These are phyloP conservation scores for Alternaria sp. DNA, from an alignment of 2,329 filamentous ascomycete species.

Conservation along the genomic window DNA sequence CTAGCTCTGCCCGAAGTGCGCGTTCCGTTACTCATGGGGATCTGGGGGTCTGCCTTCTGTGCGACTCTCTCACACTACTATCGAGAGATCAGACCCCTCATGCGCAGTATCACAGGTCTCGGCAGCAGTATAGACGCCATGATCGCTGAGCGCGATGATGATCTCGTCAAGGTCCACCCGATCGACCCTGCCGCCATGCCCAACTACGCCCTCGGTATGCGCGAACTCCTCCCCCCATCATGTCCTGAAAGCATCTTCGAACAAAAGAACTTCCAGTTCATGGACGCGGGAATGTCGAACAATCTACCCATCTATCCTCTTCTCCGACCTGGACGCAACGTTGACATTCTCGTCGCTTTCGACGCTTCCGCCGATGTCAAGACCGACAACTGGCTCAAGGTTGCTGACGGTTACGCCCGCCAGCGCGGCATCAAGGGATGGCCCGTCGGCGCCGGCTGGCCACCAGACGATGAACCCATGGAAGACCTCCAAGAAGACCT, in stretches of 20 bases:
- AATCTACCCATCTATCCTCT: slow-evolving; percentile 96
- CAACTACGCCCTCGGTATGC: slow-evolving; percentile 86
- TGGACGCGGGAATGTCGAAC: slow-evolving; percentile 99
- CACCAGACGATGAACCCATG: slow-evolving; percentile 64
- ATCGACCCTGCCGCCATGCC: slow-evolving; percentile 91
- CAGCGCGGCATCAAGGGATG: slow-evolving; percentile 92
- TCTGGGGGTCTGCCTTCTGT: slow-evolving; percentile 97
- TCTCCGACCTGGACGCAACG: slow-evolving; percentile 82
- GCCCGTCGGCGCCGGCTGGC: slow-evolving; percentile 96
- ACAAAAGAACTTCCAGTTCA: slow-evolving; percentile 68
- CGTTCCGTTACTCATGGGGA: slow-evolving; percentile 82
- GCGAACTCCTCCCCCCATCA: slow-evolving; percentile 73
- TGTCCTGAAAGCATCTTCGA: slow-evolving; percentile 79
- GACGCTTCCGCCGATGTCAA: slow-evolving; percentile 93
- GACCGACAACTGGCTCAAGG: slow-evolving; percentile 94
- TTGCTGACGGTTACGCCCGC: slow-evolving; percentile 88
- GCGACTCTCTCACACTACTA: slow-evolving; percentile 97
- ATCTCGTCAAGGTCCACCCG: slow-evolving; percentile 89
- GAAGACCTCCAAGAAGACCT: slow-evolving; percentile 70
- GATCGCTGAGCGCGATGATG: slow-evolving; percentile 80
- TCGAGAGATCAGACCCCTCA: slow-evolving; percentile 83
- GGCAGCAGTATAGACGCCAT: slow-evolving; percentile 74
- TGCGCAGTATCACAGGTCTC: slow-evolving; percentile 77
- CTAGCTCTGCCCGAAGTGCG: slow-evolving; percentile 83
- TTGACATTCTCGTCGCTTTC: slow-evolving; percentile 91